Base-by-base conservation (phyloP, 306 rosid genomes). In the Quercus robur region DNA sequence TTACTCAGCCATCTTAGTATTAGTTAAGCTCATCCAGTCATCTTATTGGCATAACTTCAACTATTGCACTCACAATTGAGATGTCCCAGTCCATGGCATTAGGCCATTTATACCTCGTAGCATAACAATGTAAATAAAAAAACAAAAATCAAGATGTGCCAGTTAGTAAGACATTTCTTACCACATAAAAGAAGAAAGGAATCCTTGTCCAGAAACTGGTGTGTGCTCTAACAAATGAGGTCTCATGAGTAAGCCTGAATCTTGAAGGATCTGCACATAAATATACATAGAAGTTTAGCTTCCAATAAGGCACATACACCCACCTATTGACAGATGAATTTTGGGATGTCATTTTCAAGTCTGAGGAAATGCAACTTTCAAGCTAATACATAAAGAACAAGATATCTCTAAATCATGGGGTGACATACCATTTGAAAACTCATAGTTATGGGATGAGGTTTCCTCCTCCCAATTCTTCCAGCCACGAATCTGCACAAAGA, bases 401-500 rank as follows among this genome's bases (percentile, higher is more conserved):
- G 28, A 26, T 59, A 41, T 33, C 35, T 19, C 18, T 25, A 68
- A 58, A 81, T 49, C 56, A 71, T 61, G 56, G 80, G 68, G 26
- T 71, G 55, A 73, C 46, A 57, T 91, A 93, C 99, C 99, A 81
- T 82, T 88, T 21, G 98, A 86, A 58, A 93, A 91, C 88, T 93
- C 98, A 30, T 89, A 88, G 51, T 86, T 83, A 75, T 86, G 91
- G 56, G 97, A 80, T 21, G 90, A 87, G 56, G 98, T 96, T 85
- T 96, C 99, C 46, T 52, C 84, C 80, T 96, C 99, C 99, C 99
- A 96, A 3, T 83, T 85, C 85, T 93, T 96, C 99, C 99, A 96
- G 71, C 97, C 98, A 69, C 98, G 93, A 77, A 93, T 96, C 99
- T 96, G 71, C 49, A 46, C 6, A 85, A 64, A 75, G 78, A 80